Evolutionary conservation across 129 eudicot species (phyloP).

Genomic region (Flaveria sonorensis): DNA sequence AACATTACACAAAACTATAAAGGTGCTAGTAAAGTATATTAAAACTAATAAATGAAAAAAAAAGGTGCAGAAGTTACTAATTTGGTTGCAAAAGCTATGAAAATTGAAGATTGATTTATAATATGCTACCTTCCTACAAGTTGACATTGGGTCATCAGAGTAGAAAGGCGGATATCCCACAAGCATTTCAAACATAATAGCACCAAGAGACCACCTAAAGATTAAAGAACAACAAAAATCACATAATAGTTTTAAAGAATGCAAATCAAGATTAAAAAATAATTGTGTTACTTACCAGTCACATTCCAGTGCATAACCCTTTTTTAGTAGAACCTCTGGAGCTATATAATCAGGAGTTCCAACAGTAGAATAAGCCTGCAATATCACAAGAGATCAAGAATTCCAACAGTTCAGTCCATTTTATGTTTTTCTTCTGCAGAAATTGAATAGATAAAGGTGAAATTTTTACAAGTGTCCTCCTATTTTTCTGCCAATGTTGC

Average conservation of each 20-base stretch:
- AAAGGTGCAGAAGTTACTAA: neutral
- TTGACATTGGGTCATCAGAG: constrained; percentile 99
- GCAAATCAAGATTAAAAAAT: neutral
- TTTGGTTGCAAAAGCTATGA: neutral
- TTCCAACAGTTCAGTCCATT: neutral
- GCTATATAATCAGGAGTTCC: constrained; percentile 98
- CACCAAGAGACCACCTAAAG: constrained; percentile 98
- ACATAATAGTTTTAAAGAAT: constrained; percentile 9
- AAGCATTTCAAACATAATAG: constrained; percentile 97
- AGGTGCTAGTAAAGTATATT: neutral
- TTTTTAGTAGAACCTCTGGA: constrained; percentile 89
- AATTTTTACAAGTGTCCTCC: constrained; percentile 78
- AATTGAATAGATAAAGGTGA: constrained; percentile 3
- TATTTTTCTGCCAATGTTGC: constrained; percentile 94
- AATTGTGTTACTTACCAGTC: constrained; percentile 64
- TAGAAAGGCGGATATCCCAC: constrained; percentile 98
- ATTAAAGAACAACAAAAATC: constrained; percentile 47
- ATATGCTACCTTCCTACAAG: constrained; percentile 82
- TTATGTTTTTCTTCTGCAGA: neutral
- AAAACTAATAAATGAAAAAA: neutral
- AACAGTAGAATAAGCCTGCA: constrained; percentile 93
- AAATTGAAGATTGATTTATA: constrained; percentile 17
- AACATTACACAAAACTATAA: constrained; percentile 2
- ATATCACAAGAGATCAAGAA: constrained; percentile 8
- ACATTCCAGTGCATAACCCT: constrained; percentile 91